Evolutionary conservation across 768 basidiomycete genomes (phyloP), one percentile per base, ranked within the genome.

Genomic region (Coprinopsis cinerea): DNA sequence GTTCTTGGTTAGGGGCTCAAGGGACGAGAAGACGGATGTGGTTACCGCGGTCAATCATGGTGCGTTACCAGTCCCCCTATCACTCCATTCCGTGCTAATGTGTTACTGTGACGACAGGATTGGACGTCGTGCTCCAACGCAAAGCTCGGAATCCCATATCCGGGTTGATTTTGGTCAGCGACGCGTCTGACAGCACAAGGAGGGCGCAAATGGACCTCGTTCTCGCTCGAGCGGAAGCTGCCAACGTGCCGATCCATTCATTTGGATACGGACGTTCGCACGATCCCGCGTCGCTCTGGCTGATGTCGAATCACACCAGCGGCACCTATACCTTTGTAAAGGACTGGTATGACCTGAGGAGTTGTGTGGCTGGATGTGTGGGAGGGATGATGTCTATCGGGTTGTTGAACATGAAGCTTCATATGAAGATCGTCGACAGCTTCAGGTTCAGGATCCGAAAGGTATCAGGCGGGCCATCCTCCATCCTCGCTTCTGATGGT

Each of bases 151-250:
- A 95, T 62, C 83, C 92, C 1, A 68, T 95, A 4, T 86, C 92
- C 1, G 93, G 93, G 15, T 88, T 98, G 83, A 69, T 97, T 34
- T 78, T 99, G 22, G 84, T 98, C 53, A 92, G 89, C 61, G 95
- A 98, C 61, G 86, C 92, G 2, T 77, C 90, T 3, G 96, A 98
- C 59, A 88, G 83, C 59, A 92, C 93, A 14, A 80, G 92, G 47
- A 83, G 93, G 14, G 92, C 92, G 20, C 94, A 97, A 66, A 98
- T 99, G 92, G 96, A 99, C 64, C 78, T 99, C 14, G 94, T 97
- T 14, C 86, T 97, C 41, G 94, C 95, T 37, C 86, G 96, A 30
- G 88, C 93, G 1, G 96, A 99, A 61, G 95, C 96, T 11, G 96
- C 91, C 25, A 92, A 92, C 63, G 83, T 96, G 22, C 94, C 96